Conservation (phyloP, 1,284 basidiomycete genomes). For the Ceratobasidium sp. region DNA sequence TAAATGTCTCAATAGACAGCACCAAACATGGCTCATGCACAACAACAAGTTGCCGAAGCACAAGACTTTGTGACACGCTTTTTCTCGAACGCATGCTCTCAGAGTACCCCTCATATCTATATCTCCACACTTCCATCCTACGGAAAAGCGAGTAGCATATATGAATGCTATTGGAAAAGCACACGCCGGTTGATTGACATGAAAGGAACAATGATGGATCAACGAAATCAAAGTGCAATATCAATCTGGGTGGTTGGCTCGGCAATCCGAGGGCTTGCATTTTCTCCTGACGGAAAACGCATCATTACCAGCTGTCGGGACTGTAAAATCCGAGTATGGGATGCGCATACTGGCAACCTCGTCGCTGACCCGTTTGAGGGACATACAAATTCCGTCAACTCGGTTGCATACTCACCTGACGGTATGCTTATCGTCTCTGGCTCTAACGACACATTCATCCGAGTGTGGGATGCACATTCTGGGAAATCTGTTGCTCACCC, state of each 20-base stretch:
- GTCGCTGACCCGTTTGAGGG: too few species aligned
- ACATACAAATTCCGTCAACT: too few species aligned
- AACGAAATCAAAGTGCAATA: not conserved
- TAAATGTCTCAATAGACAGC: not conserved
- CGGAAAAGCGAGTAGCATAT: not conserved
- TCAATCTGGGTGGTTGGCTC: not conserved
- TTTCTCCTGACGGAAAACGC: too few species aligned
- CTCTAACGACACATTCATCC: not conserved
- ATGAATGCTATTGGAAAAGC: not conserved
- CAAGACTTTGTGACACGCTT: not conserved
- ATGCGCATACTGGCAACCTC: too few species aligned
- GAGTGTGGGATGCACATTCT: not conserved
- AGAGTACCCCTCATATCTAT: not conserved
- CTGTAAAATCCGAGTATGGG: too few species aligned
- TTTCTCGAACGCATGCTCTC: not conserved
- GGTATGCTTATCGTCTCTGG: too few species aligned
- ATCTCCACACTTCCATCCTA: not conserved
- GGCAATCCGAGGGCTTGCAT: too few species aligned
- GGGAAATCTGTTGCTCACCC: not conserved
- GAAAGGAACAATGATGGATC: not conserved
- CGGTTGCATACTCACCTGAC: too few species aligned
- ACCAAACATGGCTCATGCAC: not conserved
- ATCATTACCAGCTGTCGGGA: too few species aligned
- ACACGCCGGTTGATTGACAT: not conserved
- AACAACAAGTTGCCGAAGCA: not conserved